Conservation (phyloP, 805 yeast species). For the Ogataea nonfermentans region DNA sequence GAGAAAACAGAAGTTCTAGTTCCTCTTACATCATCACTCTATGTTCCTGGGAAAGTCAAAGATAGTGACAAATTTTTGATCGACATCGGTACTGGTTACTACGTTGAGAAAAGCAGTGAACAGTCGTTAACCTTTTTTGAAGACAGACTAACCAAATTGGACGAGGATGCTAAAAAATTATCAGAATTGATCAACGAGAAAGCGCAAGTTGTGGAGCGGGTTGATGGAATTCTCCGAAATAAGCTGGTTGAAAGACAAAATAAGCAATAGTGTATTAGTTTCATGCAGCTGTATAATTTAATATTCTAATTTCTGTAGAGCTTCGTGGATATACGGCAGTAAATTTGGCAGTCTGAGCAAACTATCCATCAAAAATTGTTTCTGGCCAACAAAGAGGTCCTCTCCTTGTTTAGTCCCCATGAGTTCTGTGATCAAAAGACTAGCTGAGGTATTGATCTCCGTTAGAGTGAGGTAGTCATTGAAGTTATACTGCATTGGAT, state of each 20-base stretch:
- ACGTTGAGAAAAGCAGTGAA: slow-evolving; percentile 69
- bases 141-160: slow-evolving; percentile 68
- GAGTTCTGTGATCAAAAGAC: slow-evolving; percentile 37
- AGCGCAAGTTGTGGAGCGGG: slow-evolving; percentile 56
- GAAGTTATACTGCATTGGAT: slow-evolving; percentile 32
- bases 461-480: slow-evolving; percentile 35
- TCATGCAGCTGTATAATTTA: slow-evolving; percentile 5
- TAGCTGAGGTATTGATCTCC: slow-evolving; percentile 41
- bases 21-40: slow-evolving; percentile 85
- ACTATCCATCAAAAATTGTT: slow-evolving; percentile 32
- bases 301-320: slow-evolving; percentile 24
- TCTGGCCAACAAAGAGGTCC: slow-evolving; percentile 33
- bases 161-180: slow-evolving; percentile 69
- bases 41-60: slow-evolving; percentile 78
- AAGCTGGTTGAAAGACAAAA: slow-evolving; percentile 49
- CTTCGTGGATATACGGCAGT: slow-evolving; percentile 26
- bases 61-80: slow-evolving; percentile 73
- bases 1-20: slow-evolving; percentile 62
- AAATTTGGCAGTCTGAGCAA: slow-evolving; percentile 37
- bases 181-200: slow-evolving; percentile 76
- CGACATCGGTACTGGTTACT: slow-evolving; percentile 96
- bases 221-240: slow-evolving; percentile 56
- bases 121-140: slow-evolving; percentile 74
- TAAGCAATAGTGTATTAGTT: slow-evolving; percentile 8
- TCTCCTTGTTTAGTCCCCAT: slow-evolving; percentile 33